Conservation (phyloP, 805 yeast genomes). For the Metschnikowia proteae region DNA sequence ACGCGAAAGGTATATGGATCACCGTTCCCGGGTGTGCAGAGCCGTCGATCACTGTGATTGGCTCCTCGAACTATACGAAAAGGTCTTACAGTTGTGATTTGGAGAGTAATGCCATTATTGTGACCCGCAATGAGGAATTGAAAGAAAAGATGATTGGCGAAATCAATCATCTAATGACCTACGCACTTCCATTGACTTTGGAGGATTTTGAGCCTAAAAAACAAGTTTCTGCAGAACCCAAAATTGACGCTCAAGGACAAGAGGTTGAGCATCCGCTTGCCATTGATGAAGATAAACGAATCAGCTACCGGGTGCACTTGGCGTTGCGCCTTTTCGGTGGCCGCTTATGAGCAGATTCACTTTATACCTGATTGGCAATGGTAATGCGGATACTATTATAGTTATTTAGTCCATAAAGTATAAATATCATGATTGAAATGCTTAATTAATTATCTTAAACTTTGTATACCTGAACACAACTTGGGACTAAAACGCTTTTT, state of each 20-base stretch:
- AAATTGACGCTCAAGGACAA: slow-evolving; percentile 17
- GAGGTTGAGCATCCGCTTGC: slow-evolving; percentile 24
- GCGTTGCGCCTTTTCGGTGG: slow-evolving; percentile 44
- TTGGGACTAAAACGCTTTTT: no score
- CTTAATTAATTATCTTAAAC: no score
- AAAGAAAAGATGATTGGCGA: slow-evolving; percentile 58
- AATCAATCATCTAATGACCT: slow-evolving; percentile 52
- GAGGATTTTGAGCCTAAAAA: slow-evolving; percentile 52
- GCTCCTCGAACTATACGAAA: slow-evolving; percentile 90
- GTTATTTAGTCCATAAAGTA: neutral
- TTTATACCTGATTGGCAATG: no score
- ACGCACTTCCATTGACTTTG: slow-evolving; percentile 51
- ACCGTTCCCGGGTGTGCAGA: slow-evolving; percentile 49
- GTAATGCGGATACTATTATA: no score
- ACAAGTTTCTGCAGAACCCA: slow-evolving; percentile 11
- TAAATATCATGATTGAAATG: no score
- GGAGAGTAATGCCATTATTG: slow-evolving; percentile 78
- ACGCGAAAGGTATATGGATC: slow-evolving; percentile 94
- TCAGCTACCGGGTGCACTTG: slow-evolving; percentile 58
- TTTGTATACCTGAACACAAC: no score
- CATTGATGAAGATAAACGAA: slow-evolving; percentile 54
- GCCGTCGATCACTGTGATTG: slow-evolving; percentile 79
- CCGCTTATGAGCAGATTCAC: neutral
- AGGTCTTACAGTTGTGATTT: slow-evolving; percentile 85
- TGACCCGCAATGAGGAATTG: slow-evolving; percentile 64